Base-by-base conservation (phyloP, 2,329 filamentous ascomycete species). In the Xylariaceae sp. region DNA sequence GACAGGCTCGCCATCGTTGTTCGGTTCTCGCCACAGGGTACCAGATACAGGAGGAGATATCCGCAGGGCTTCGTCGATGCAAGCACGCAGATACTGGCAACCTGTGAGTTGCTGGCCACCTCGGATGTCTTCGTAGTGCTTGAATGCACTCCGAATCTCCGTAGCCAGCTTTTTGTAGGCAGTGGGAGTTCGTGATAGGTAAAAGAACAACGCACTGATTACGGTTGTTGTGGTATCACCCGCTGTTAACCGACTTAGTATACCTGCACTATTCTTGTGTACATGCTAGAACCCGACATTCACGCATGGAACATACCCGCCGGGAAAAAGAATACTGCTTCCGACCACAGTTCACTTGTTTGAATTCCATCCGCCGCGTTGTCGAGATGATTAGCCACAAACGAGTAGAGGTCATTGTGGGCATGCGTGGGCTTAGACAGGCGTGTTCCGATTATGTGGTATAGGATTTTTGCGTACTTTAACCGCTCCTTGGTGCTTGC, bases 231-330 rank as follows among this genome's bases (percentile, higher is more conserved):
- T 64, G 7, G 64, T 64, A 28, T 55, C 57, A 4, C 60, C 60
- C 12, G 56, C 62, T 62, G 31, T 31, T 17, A 21, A 3, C 14
- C 1, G 8, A 4, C n/a, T 21, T 6, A n/a, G 31, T 31, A 17
- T 16, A n/a, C 40, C 28, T 23, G 21, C 23, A 36, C 16, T 21
- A 26, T 11, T 21, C 6, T 5, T 14, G 40, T 16, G 40, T 1
- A 26, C 3, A n/a, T 16, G 31, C 33, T 19, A 4, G 21, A 51
- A 40, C 12, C 19, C 12, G 6, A 48, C 59, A 5, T 40, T 61
- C 65, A 63, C n/a, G 65, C 65, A 1, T 54, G 54, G n/a, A 67
- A 56, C 59, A 5, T 40, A 62, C 65, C 65, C n/a, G 65, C 65
- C 2, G 56, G 54, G n/a, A 67, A 56, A 6, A 67, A 46, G 44